Base-by-base conservation (phyloP, 2,329 filamentous ascomycete genomes). In the Cladosporium sp. region DNA sequence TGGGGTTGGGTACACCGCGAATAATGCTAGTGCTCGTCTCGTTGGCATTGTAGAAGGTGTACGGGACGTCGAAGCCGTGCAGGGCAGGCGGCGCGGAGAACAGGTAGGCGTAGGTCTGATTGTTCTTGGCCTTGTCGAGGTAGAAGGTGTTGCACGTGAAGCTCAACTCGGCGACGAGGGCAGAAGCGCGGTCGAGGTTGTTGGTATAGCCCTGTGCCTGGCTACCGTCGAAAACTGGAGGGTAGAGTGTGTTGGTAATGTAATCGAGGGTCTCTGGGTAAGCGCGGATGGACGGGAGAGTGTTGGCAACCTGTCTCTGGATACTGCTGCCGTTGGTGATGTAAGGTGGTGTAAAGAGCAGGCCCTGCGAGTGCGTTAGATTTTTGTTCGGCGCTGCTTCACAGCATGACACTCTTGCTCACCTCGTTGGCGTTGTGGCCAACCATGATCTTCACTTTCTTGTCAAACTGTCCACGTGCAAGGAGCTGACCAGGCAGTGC, bases 81-180 rank as follows among this genome's bases (percentile, higher is more conserved):
- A 81, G 71, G 7, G 74, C 80, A 0, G 81, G 81, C 0, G 77
- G 77, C 1, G 82, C 74, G 20, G 75, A 71, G 64, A 84, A 85
- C 22, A 78, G 68, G 70, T 84, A 84, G 1, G 73, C 72, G 65
- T 79, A 80, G 0, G 78, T 79, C 9, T 74, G 51, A 66, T 80
- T 79, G 10, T 66, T 63, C 66, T 71, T 78, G 7, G 77, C 80
- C 1, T 68, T 70, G 56, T 75, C 73, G 3, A 84, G 71, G 63
- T 75, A 82, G 64, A 77, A 73, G 13, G 80, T 77, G 62, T 81
- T 81, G 74, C 82, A 84, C 32, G 71, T 70, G 63, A 80, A 78
- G 57, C 62, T 48, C 9, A 58, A 45, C 32, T 47, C 82, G 12
- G 74, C 66, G 37, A 74, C 67, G 10, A 79, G 66, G 1, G 77